phyloP scores from a whole-genome alignment of 1,284 basidiomycete species.

The Marasmius fiardii region DNA sequence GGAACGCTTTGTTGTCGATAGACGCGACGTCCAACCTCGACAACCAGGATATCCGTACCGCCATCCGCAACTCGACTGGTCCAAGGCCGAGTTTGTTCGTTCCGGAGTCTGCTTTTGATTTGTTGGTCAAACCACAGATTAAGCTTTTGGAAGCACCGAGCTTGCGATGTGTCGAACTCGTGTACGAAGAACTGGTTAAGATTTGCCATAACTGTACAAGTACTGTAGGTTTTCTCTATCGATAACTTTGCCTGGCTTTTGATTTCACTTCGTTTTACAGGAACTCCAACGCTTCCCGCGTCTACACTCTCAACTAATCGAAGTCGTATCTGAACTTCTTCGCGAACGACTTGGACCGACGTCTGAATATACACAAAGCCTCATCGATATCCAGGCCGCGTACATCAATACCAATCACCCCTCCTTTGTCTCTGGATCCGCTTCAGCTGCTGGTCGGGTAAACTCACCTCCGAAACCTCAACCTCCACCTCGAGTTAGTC shows the following conservation, averaged over 20 bases:
- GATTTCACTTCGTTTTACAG: slow-evolving; percentile 34
- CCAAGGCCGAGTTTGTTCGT: slow-evolving; percentile 96
- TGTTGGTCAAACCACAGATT: slow-evolving; percentile 98
- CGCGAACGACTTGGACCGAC: slow-evolving; percentile 95
- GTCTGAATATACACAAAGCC: slow-evolving; percentile 91
- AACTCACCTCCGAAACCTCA: slow-evolving; percentile 40
- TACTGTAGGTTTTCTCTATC: slow-evolving; percentile 46
- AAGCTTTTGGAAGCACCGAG: slow-evolving; percentile 93
- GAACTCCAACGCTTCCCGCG: slow-evolving; percentile 97
- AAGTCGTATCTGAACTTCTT: slow-evolving; percentile 95
- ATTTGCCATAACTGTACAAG: slow-evolving; percentile 99
- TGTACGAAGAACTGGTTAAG: slow-evolving; percentile 99
- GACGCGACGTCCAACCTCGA: slow-evolving; percentile 92
- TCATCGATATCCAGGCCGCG: slow-evolving; percentile 97
- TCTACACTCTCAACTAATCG: slow-evolving; percentile 91
- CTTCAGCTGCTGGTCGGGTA: slow-evolving; percentile 50
- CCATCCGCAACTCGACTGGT: slow-evolving; percentile 97
- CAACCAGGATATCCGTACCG: slow-evolving; percentile 94
- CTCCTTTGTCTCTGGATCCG: slow-evolving; percentile 76
- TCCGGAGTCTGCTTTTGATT: slow-evolving; percentile 95
- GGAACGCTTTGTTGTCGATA: slow-evolving; percentile 86
- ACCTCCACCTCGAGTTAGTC: slow-evolving; percentile 52
- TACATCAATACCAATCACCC: slow-evolving; percentile 99
- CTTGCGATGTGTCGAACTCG: slow-evolving; percentile 94
- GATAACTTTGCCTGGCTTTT: slow-evolving; percentile 1